Evolutionary conservation across 768 basidiomycete genomes (phyloP), one percentile per base, ranked within the genome.

Genomic region (Nevesoporus exiguus): DNA sequence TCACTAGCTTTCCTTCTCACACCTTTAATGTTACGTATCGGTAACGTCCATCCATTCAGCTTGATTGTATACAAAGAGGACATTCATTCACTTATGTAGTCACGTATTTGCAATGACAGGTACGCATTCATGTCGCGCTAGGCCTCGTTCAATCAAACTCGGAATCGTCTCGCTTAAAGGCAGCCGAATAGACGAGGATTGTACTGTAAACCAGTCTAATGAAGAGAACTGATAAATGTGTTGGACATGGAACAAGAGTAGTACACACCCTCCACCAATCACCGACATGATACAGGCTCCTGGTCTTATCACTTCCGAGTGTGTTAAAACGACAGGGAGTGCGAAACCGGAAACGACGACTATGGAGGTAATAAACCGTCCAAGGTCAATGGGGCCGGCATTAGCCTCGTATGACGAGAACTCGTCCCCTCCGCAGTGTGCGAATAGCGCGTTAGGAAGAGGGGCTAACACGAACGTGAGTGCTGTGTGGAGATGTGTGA

Each of bases 401-500:
- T 77, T 76, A 47, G 85, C 85, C 69, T 89, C 89, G 56, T 85
- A 86, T 30, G 86, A 76, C 3, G 88, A 81, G 69, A 95, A 88
- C 62, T 98, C 94, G 67, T 97, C 95, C 11, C 80, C 80, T 46
- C 88, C 91, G 71, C 94, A 97, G 70, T 94, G 87, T n/a, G 92
- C 77, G 70, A 94, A 98, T 43, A 98, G 65, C 14, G 93, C 90
- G 67, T 99, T 99, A 4, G 97, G 97, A 19, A 98, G 76, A 22
- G 97, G 97, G 1, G 97, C 97, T 62, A 98, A 78, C 31, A 98
- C 90, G 71, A 98, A 99, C 19, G 86, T 95, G 56, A 97, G 73
- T 10, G 97, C 97, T 98, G 58, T 34, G 43, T 19, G 55, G 22
- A 11, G 7, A 17, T 19, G 33, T 37, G 31, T 57, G 40, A 39